phyloP scores from a whole-genome alignment of 495 filamentous ascomycete genomes.

The Annulohypoxylon nitens region DNA sequence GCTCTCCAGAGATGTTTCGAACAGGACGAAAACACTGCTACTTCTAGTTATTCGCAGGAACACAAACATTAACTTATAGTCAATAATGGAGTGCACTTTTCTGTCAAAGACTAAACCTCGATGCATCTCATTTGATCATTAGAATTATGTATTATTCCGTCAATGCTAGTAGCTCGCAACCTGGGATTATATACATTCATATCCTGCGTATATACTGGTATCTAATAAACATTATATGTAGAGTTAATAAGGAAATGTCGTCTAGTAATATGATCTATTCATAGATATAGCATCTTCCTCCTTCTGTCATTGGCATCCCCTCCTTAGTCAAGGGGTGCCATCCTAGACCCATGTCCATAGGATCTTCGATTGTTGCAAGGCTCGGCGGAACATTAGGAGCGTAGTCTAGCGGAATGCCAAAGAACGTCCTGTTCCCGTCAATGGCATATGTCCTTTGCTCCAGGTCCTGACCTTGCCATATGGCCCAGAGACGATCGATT shows the following conservation, averaged over 20 bases:
- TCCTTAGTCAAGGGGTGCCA: slow-evolving; percentile 35
- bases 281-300: slow-evolving; percentile 43
- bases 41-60: too few species aligned
- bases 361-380: slow-evolving; percentile 47
- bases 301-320: slow-evolving; percentile 39
- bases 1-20: neutral
- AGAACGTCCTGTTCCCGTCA: slow-evolving; percentile 44
- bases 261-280: slow-evolving; percentile 8
- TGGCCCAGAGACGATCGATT: slow-evolving; percentile 74
- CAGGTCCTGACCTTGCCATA: slow-evolving; percentile 70
- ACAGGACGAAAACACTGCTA: neutral
- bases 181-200: neutral
- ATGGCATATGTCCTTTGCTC: slow-evolving; percentile 36
- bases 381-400: slow-evolving; percentile 38
- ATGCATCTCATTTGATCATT: neutral
- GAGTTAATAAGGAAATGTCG: neutral
- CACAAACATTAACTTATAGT: too few species aligned
- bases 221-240: slow-evolving; percentile 15
- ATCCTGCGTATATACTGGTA: slow-evolving; percentile 10
- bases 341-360: slow-evolving; percentile 44
- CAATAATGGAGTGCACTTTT: too few species aligned
- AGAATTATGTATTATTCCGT: neutral
- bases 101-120: neutral
- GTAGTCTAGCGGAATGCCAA: slow-evolving; percentile 34
- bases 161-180: neutral